Base-by-base conservation (phyloP, 371 early-diverging fungal genomes). In the Encephalitozoon hellem region DNA sequence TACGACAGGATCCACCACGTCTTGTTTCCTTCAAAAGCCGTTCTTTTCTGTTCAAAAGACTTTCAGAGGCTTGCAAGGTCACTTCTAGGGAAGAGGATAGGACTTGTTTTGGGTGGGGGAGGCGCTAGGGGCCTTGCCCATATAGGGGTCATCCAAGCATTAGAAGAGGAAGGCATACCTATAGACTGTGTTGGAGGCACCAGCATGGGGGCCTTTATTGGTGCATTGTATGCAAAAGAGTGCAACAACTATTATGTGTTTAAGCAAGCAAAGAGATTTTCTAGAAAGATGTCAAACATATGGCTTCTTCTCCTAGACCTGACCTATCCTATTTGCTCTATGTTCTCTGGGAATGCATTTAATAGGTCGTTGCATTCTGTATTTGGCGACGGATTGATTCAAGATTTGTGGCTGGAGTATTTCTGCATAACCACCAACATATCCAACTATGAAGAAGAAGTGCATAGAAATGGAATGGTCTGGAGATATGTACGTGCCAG, bases 401-500 rank as follows among this genome's bases (percentile, higher is more conserved):
- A 97, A 86, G 95, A 97, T 77, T 89, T 93, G 78, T 96, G 97
- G 99, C 84, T 98, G 21, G 90, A 94, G 4, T 98, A 90, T 80
- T 98, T 91, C 87, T 91, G 92, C 77, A 90, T 94, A 51, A 94
- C 94, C 0, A 94, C 97, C 67, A 96, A 96, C 85, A 92, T 98
- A 71, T 93, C 93, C 0, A 89, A 87, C 76, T 94, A 94, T 25
- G 88, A 93, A 41, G 90, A 94, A 88, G 94, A 93, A 73, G 89
- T 93, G 9, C 96, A 96, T 82, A 84, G 88, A 76, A 73, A 86
- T 0, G 99, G 99, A 3, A 91, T 92, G 80, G 89, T 94, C 51
- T 96, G 96, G 97, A 90, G 94, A 9, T 95, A 92, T 76, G 89
- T 97, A 63, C 89, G 99, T 26, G 97, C 99, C 0, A 93, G 94